Conservation (phyloP, 2,329 filamentous ascomycete genomes). For the Ophiostoma triangulosporum region DNA sequence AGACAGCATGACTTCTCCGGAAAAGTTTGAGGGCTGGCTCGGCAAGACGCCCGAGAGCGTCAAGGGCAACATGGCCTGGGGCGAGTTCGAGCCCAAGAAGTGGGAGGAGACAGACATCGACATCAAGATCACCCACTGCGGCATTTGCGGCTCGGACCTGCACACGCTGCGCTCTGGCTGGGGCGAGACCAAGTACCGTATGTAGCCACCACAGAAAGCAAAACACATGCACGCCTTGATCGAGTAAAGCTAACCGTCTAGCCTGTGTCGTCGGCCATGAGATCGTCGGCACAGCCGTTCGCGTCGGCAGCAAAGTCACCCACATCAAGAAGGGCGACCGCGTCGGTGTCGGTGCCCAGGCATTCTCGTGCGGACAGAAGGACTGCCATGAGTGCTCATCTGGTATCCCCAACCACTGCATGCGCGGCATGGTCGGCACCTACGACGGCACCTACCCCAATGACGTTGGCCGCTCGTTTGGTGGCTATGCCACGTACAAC, state of each 20-base stretch:
- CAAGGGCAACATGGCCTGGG: slow-evolving; percentile 41
- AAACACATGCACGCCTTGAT: not conserved
- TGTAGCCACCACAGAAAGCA: not conserved
- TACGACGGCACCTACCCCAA: slow-evolving; percentile 9
- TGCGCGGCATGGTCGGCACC: slow-evolving; percentile 4
- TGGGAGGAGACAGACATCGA: slow-evolving; percentile 55
- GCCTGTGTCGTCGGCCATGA: slow-evolving; percentile 49
- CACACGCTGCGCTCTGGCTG: slow-evolving; percentile 45
- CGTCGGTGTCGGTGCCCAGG: slow-evolving; percentile 14
- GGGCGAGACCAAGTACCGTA: slow-evolving; percentile 16
- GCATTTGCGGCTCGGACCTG: slow-evolving; percentile 50
- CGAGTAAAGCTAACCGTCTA: slow-evolving; percentile 7
- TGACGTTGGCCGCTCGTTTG: slow-evolving; percentile 24
- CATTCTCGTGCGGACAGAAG: slow-evolving; percentile 15
- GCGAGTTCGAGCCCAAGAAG: slow-evolving; percentile 46
- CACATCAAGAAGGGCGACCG: slow-evolving; percentile 22
- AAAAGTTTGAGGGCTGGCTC: slow-evolving; percentile 40
- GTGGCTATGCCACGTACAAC: slow-evolving; percentile 16
- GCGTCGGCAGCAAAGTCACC: slow-evolving; percentile 34
- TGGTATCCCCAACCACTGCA: slow-evolving; percentile 10
- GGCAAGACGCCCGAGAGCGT: slow-evolving; percentile 26
- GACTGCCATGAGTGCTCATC: slow-evolving; percentile 20
- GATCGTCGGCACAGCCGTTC: slow-evolving; percentile 45
- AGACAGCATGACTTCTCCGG: slow-evolving; percentile 2
- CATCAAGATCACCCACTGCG: slow-evolving; percentile 51